Percentiles rank a stretch among this genome's conserved stretches.
Conservation (phyloP, 768 basidiomycete genomes). For the Inosperma sp. region DNA sequence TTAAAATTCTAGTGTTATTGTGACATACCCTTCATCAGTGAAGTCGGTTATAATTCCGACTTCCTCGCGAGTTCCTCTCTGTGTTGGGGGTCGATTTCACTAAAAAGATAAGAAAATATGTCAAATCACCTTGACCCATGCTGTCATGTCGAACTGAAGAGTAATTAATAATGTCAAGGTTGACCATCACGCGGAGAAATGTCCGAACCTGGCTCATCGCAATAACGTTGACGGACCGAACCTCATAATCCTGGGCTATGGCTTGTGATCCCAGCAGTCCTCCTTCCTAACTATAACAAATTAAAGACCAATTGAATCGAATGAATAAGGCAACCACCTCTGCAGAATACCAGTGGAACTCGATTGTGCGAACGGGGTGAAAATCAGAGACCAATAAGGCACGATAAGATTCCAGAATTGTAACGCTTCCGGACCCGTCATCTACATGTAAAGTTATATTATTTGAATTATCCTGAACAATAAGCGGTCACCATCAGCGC, state of each 20-base stretch:
- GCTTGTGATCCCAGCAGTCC: conserved; percentile 89
- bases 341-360: conserved; percentile 84
- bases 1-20: conserved; percentile 11
- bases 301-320: conserved; percentile 10
- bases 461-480: conserved; percentile 10
- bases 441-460: conserved; percentile 39
- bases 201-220: conserved; percentile 74
- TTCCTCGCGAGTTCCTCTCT: conserved; percentile 67
- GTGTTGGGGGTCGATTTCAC: conserved; percentile 14
- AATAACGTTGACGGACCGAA: conserved; percentile 57
- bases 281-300: conserved; percentile 50
- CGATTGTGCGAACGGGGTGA: conserved; percentile 58
- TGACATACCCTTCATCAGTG: conserved; percentile 55
- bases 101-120: conserved; percentile 23
- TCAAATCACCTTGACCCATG: conserved; percentile 75
- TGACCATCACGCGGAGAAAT: conserved; percentile 8
- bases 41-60: conserved; percentile 85
- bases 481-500: conserved; percentile 43
- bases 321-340: conserved; percentile 43
- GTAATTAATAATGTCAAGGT: conserved; percentile 14
- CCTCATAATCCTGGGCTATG: conserved; percentile 71
- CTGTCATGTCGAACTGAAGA: conserved; percentile 84
- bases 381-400: conserved; percentile 66
- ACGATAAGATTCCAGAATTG: conserved; percentile 74
- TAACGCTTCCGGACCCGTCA: conserved; percentile 74